Percentiles rank a stretch among this genome's conserved stretches.
Conservation (phyloP, 129 eudicot species). For the Silybum marianum region DNA sequence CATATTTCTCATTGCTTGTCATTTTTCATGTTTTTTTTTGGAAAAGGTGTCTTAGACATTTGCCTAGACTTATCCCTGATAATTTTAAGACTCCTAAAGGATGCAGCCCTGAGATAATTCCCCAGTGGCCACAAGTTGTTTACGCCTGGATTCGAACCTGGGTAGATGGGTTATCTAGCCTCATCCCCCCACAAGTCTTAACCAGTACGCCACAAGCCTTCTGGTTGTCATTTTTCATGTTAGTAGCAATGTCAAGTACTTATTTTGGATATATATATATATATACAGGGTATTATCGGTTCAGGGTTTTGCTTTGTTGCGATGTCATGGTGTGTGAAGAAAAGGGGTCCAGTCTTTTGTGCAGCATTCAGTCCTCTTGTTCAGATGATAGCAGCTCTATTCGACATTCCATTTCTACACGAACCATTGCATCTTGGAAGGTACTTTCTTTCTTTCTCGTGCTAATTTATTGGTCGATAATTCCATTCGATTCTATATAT, state of each 20-base stretch:
- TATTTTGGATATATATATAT: neutral
- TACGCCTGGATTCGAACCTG: too few relatives aligned
- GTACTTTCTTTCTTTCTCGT: conserved; percentile 22
- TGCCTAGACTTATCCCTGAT: too few relatives aligned
- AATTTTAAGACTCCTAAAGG: too few relatives aligned
- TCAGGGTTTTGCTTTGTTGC: conserved; percentile 75
- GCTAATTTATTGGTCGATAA: conserved; percentile 7
- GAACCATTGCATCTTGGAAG: conserved; percentile 79
- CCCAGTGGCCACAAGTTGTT: too few relatives aligned
- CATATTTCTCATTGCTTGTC: neutral
- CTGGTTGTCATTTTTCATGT: neutral
- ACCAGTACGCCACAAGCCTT: too few relatives aligned
- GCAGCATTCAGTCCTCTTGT: conserved; percentile 78
- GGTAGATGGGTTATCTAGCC: too few relatives aligned
- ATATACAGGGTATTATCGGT: conserved; percentile 63
- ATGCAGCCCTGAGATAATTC: too few relatives aligned
- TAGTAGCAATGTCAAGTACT: too few relatives aligned
- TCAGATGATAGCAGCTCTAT: conserved; percentile 55
- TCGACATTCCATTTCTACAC: conserved; percentile 61
- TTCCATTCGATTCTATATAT: neutral
- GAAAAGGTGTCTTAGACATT: too few relatives aligned
- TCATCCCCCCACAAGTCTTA: too few relatives aligned
- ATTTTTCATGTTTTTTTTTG: neutral
- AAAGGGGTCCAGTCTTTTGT: conserved; percentile 77
- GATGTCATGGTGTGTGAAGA: conserved; percentile 83